Evolutionary conservation across 352 stramenopile genomes (phyloP).

Genomic region (Elongisporangium undulatum): DNA sequence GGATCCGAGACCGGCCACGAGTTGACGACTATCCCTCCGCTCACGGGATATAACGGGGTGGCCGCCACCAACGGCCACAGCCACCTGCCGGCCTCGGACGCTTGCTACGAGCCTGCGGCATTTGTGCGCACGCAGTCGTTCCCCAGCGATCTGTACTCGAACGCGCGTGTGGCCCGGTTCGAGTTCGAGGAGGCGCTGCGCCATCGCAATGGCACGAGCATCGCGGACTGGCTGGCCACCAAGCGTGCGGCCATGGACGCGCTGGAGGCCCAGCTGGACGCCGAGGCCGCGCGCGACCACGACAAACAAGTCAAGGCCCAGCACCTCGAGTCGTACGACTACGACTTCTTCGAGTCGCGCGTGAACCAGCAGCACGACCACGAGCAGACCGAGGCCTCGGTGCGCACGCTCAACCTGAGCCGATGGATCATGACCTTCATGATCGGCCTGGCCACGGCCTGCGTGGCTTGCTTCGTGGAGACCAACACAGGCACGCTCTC

Average conservation of each 20-base stretch:
- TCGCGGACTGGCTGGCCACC: constrained; percentile 60
- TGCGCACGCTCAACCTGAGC: constrained; percentile 76
- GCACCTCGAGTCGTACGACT: constrained; percentile 84
- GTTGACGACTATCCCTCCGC: neutral
- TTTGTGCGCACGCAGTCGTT: constrained; percentile 79
- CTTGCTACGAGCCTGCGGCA: constrained; percentile 26
- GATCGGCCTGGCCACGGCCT: constrained; percentile 90
- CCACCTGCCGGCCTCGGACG: neutral
- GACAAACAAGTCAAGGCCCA: constrained; percentile 81
- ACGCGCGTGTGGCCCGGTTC: constrained; percentile 65
- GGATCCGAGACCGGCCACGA: neutral
- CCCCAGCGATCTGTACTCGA: constrained; percentile 70
- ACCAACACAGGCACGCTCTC: constrained; percentile 86
- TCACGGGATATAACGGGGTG: neutral
- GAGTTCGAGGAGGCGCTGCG: constrained; percentile 74
- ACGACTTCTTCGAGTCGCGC: constrained; percentile 84
- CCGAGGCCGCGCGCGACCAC: constrained; percentile 37
- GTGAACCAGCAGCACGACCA: constrained; percentile 87
- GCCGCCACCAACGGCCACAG: neutral
- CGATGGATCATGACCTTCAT: constrained; percentile 96
- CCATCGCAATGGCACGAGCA: constrained; percentile 52
- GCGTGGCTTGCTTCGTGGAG: constrained; percentile 94
- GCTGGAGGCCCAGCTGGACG: constrained; percentile 13
- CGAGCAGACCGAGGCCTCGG: constrained; percentile 67
- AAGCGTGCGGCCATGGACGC: constrained; percentile 8